phyloP scores from a whole-genome alignment of 2,329 filamentous ascomycete species.

The Ophiosphaerella narmari region DNA sequence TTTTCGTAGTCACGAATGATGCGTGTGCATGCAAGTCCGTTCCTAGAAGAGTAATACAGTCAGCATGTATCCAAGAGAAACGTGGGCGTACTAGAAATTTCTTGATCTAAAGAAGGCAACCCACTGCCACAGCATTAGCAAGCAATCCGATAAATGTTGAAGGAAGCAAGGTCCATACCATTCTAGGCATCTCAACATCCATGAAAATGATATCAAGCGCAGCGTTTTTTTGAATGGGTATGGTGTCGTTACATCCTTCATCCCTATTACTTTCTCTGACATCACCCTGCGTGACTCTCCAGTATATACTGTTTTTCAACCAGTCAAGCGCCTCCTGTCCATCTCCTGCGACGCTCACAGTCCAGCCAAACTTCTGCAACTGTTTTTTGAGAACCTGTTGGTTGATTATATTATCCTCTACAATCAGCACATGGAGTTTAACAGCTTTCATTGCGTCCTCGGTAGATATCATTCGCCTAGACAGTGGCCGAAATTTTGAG shows the following conservation, averaged over 20 bases:
- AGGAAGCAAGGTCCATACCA: not conserved
- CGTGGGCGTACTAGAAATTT: no score
- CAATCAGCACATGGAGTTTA: conserved; percentile 34
- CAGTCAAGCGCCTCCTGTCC: conserved; percentile 47
- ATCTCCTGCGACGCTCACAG: conserved; percentile 44
- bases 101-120: no score
- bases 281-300: conserved; percentile 11
- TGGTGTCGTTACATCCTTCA: not conserved
- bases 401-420: conserved; percentile 50
- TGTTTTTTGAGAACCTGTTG: conserved; percentile 49
- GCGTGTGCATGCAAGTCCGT: conserved; percentile 36
- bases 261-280: not conserved
- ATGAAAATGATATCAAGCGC: conserved; percentile 26
- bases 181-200: conserved; percentile 42
- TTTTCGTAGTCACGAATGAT: conserved; percentile 35
- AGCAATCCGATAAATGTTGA: no score
- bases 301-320: conserved; percentile 36
- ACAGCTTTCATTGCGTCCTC: conserved; percentile 27
- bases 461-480: conserved; percentile 13
- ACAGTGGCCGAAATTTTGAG: conserved; percentile 7
- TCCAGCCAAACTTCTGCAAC: conserved; percentile 42
- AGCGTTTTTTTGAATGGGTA: not conserved
- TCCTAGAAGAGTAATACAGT: conserved; percentile 18
- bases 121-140: no score
- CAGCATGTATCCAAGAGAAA: no score